A percentile compares a stretch with the other conserved stretches of the same genome.
These are phyloP conservation scores for Blastocystis sp. DNA, from an alignment of 352 stramenopile species.

Conservation along the genomic window DNA sequence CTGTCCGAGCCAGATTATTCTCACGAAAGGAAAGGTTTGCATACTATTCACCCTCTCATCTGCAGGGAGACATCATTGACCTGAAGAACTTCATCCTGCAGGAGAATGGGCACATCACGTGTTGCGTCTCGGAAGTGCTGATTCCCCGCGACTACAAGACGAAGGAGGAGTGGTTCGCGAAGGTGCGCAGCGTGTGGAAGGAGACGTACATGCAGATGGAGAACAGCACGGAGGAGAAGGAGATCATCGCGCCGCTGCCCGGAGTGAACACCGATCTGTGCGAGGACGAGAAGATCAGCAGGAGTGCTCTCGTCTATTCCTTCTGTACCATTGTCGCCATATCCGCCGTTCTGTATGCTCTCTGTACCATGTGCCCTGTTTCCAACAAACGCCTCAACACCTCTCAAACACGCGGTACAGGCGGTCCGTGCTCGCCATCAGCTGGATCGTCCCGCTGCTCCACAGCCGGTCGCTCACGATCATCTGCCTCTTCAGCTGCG, in stretches of 20 bases:
- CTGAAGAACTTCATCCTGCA: background rate
- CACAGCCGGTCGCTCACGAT: constrained; percentile 74
- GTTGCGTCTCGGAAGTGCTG: constrained; percentile 52
- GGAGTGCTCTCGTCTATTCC: constrained; percentile 52
- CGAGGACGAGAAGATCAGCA: constrained; percentile 38
- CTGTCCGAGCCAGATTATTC: constrained; percentile 62
- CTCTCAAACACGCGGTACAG: constrained; percentile 98
- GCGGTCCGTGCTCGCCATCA: constrained; percentile 87
- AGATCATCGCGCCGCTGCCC: constrained; percentile 60
- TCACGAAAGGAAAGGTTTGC: constrained; percentile 9
- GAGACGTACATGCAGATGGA: constrained; percentile 3
- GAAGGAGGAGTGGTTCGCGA: constrained; percentile 66
- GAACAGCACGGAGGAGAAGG: constrained; percentile 5
- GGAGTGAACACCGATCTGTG: constrained; percentile 64
- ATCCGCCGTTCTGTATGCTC: constrained; percentile 25
- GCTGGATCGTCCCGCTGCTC: constrained; percentile 77
- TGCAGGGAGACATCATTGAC: constrained; percentile 43
- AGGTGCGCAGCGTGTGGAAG: constrained; percentile 43
- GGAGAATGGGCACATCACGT: constrained; percentile 48
- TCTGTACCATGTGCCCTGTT: constrained; percentile 48
- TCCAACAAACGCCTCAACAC: constrained; percentile 77
- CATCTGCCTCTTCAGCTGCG: constrained; percentile 50
- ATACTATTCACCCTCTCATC: background rate
- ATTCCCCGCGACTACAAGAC: constrained; percentile 68
- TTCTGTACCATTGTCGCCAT: constrained; percentile 14